Conservation (phyloP, 164 flowering plant species). For the Piper longum region DNA sequence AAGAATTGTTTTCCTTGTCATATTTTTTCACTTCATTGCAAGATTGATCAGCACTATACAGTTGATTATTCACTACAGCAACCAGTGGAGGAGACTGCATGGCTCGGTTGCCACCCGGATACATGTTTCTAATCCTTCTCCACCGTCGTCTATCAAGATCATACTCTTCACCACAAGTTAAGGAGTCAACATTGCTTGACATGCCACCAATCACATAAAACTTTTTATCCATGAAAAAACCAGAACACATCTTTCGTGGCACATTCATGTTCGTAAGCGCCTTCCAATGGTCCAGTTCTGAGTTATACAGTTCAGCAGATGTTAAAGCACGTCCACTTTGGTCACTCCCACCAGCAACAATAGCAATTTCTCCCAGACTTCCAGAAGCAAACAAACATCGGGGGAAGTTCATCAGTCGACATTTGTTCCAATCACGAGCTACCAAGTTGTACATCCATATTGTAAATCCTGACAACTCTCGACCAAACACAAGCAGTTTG, state of each 20-base stretch:
- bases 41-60: constrained; percentile 26
- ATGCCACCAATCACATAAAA: constrained; percentile 29
- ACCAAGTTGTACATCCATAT: constrained; percentile 25
- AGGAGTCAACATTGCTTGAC: constrained; percentile 6
- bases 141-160: constrained; percentile 20
- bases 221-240: constrained; percentile 31
- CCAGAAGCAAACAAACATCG: constrained; percentile 32
- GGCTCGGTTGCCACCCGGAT: constrained; percentile 11
- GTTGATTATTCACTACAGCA: constrained; percentile 31
- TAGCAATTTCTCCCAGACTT: constrained; percentile 26
- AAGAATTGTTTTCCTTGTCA: constrained; percentile 19
- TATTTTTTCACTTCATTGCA: constrained; percentile 27
- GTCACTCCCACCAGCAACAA: constrained; percentile 32
- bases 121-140: constrained; percentile 25
- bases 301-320: constrained; percentile 28
- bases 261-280: constrained; percentile 22
- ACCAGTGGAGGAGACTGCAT: constrained; percentile 27
- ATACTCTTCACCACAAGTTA: constrained; percentile 32
- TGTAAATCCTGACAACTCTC: constrained; percentile 14
- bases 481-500: constrained; percentile 31
- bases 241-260: constrained; percentile 29
- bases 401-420: constrained; percentile 20
- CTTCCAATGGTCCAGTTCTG: constrained; percentile 20
- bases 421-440: constrained; percentile 19
- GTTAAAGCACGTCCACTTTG: constrained; percentile 14